Base-by-base conservation (phyloP, 75 land plant genomes). In the Gnetum montanum region DNA sequence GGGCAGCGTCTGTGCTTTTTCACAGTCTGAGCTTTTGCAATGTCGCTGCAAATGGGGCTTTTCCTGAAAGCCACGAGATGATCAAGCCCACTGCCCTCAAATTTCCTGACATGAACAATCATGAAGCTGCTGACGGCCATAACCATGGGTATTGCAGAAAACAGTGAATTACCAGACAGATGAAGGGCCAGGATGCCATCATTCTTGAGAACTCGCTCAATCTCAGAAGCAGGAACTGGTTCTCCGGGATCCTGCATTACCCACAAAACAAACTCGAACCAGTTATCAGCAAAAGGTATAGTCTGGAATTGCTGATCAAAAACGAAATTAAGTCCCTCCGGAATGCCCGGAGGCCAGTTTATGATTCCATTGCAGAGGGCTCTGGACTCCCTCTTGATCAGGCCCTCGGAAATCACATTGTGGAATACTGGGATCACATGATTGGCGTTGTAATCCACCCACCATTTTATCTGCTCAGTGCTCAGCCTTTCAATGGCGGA, bases 121-220 rank as follows among this genome's bases (percentile, higher is more conserved):
- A 43, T 69, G 65, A 63, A 80, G 43, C 58, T 62, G 8, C n/a
- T n/a, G n/a, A n/a, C n/a, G 34, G 24, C 11, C 43, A 70, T 33
- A 34, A 41, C 11, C 48, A n/a, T n/a, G n/a, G n/a, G n/a, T n/a
- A n/a, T n/a, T n/a, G n/a, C n/a, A n/a, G n/a, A n/a, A n/a, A n/a
- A n/a, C n/a, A n/a, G n/a, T n/a, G n/a, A n/a, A n/a, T n/a, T n/a
- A n/a, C n/a, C n/a, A n/a, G n/a, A n/a, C n/a, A n/a, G n/a, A 10
- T 46, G 66, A 13, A 78, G 15, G 7, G 61, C 66, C 1, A 60
- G 71, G 35, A 82, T 57, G 19, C 90, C 90, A 10, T 69, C 73
- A 25, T 45, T 29, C 49, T 76, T 82, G 2, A 86, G 61, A 1
- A 53, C 38, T 1, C 77, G 59, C 45, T 75, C 83, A 25, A 75